Evolutionary conservation across 2,329 filamentous ascomycete genomes (phyloP).

Genomic region (Pyricularia sp.): DNA sequence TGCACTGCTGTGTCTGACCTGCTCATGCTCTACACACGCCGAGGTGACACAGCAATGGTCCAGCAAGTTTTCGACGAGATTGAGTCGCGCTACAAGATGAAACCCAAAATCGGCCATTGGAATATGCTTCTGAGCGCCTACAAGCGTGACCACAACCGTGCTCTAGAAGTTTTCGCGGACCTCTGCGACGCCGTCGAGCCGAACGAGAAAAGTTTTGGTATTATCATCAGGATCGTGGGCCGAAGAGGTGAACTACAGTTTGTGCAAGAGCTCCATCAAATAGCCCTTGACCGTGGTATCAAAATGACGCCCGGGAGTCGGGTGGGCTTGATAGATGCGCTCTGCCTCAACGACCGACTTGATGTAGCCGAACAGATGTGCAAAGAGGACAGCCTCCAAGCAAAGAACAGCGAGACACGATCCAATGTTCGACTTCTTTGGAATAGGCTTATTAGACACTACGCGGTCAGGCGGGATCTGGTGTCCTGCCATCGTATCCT

Average conservation of each 20-base stretch:
- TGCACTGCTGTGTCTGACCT: constrained; percentile 39
- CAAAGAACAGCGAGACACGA: neutral
- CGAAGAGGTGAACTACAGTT: constrained; percentile 59
- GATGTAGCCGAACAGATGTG: constrained; percentile 27
- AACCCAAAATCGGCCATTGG: constrained; percentile 51
- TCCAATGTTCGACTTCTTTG: constrained; percentile 44
- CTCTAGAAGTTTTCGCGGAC: constrained; percentile 48
- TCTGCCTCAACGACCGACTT: constrained; percentile 43
- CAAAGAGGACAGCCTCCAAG: neutral
- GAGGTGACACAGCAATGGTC: constrained; percentile 49
- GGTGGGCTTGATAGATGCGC: constrained; percentile 53
- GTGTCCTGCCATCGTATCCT: constrained; percentile 34
- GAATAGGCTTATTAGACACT: constrained; percentile 62
- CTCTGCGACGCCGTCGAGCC: constrained; percentile 39
- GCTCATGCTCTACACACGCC: constrained; percentile 57
- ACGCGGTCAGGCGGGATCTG: constrained; percentile 48
- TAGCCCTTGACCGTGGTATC: constrained; percentile 42
- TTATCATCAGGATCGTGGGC: constrained; percentile 60
- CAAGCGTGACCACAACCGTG: constrained; percentile 53
- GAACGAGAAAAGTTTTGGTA: constrained; percentile 53
- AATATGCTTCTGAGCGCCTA: constrained; percentile 67
- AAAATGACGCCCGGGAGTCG: constrained; percentile 43
- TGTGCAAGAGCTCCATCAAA: constrained; percentile 50
- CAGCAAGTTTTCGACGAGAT: constrained; percentile 52
- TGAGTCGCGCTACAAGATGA: constrained; percentile 35